phyloP scores from a whole-genome alignment of 345 rosid genomes.

The Boechera retrofracta region DNA sequence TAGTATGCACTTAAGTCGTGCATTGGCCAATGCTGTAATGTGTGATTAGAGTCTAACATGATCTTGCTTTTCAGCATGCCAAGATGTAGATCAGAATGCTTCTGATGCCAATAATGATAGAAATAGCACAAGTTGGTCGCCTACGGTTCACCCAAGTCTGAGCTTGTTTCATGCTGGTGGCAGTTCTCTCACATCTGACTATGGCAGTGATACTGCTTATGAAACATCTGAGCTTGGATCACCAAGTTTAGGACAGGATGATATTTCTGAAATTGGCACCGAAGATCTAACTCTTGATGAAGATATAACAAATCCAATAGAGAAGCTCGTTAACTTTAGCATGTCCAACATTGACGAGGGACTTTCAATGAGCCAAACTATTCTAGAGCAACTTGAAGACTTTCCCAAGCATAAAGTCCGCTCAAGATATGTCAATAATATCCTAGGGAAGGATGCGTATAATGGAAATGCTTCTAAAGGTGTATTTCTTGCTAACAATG shows the following conservation, averaged over 20 bases:
- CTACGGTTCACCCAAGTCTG: conserved; percentile 55
- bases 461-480: conserved; percentile 66
- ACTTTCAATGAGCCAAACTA: conserved; percentile 89
- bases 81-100: conserved; percentile 65
- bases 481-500: conserved; percentile 55
- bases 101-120: conserved; percentile 57
- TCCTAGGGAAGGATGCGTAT: conserved; percentile 50
- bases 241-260: conserved; percentile 70
- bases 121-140: conserved; percentile 52
- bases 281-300: conserved; percentile 80
- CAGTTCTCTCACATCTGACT: conserved; percentile 81
- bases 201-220: conserved; percentile 94
- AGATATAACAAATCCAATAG: conserved; percentile 80
- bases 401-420: conserved; percentile 70
- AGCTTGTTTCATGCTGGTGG: conserved; percentile 61
- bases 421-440: conserved; percentile 57
- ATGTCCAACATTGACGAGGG: conserved; percentile 97
- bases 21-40: conserved; percentile 21
- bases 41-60: conserved; percentile 26
- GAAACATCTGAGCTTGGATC: conserved; percentile 94
- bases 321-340: conserved; percentile 82
- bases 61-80: conserved; percentile 74
- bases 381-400: conserved; percentile 91
- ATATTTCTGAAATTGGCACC: conserved; percentile 67
- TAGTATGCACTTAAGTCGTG: conserved; percentile 18